phyloP scores from a whole-genome alignment of 768 basidiomycete species.

The Russula sp. region DNA sequence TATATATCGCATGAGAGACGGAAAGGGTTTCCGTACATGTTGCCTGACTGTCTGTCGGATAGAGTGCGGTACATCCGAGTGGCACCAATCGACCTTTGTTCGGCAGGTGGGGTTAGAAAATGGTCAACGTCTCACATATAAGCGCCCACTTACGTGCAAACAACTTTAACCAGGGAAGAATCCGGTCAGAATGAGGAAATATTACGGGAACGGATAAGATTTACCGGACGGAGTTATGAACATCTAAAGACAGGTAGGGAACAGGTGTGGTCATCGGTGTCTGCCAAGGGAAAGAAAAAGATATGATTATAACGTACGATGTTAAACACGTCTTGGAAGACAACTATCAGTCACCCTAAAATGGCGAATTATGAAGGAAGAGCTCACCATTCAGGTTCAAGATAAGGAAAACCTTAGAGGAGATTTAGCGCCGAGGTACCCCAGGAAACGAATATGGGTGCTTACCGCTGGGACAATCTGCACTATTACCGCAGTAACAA shows the following conservation, averaged over 20 bases:
- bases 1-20: no score
- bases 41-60: constrained; percentile 16
- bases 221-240: constrained; percentile 16
- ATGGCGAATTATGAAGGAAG: neutral
- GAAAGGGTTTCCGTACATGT: constrained; percentile 7
- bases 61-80: constrained; percentile 23
- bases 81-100: constrained; percentile 20
- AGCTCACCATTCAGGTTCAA: constrained; percentile 16
- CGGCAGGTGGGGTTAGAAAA: no score
- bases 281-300: neutral
- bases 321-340: constrained; percentile 13
- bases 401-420: constrained; percentile 13
- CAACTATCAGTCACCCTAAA: neutral
- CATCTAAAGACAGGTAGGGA: constrained; percentile 6
- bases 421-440: neutral
- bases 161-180: constrained; percentile 1
- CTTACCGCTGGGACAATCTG: constrained; percentile 16
- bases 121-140: neutral
- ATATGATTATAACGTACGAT: constrained; percentile 7
- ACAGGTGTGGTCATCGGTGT: neutral
- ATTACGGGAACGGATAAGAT: neutral
- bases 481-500: neutral
- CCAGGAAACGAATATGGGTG: neutral
- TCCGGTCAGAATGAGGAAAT: neutral
- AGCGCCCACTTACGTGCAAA: constrained; percentile 21